Conservation (phyloP, 352 stramenopile genomes). For the Plasmopara halstedii region DNA sequence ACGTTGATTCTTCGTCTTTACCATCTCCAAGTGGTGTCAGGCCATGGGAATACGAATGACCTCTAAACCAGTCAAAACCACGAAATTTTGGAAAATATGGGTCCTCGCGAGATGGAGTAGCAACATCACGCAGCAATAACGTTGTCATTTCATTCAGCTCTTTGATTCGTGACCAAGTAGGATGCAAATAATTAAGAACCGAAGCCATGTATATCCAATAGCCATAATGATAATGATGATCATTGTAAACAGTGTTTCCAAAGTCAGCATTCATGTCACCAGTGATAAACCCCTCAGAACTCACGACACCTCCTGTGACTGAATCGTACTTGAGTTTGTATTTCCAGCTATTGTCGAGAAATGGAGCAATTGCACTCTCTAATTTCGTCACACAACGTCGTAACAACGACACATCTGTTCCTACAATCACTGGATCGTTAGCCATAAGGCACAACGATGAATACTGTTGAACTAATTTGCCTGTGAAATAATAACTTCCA, state of each 20-base stretch:
- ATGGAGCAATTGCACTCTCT: constrained; percentile 41
- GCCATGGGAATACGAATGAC: constrained; percentile 67
- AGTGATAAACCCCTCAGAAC: constrained; percentile 44
- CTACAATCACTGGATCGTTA: constrained; percentile 57
- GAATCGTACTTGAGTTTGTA: constrained; percentile 59
- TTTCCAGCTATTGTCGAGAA: constrained; percentile 55
- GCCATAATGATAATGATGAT: constrained; percentile 73
- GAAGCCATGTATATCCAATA: constrained; percentile 65
- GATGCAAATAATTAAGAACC: constrained; percentile 65
- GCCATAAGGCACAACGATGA: constrained; percentile 67
- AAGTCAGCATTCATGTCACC: constrained; percentile 56
- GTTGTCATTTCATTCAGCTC: constrained; percentile 45
- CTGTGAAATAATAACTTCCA: constrained; percentile 72
- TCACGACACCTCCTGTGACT: constrained; percentile 55
- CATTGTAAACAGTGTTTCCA: constrained; percentile 70
- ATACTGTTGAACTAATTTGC: constrained; percentile 70
- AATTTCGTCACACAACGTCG: constrained; percentile 58
- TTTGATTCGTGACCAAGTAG: constrained; percentile 39
- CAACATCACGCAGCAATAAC: constrained; percentile 47
- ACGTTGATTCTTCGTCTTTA: constrained; percentile 62
- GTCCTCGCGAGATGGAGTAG: constrained; percentile 35
- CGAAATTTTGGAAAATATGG: constrained; percentile 62
- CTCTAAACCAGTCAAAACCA: constrained; percentile 60
- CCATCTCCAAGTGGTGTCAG: constrained; percentile 46
- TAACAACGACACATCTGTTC: constrained; percentile 42